A percentile compares a stretch with the other conserved stretches of the same genome.
Evolutionary conservation across 495 filamentous ascomycete species (phyloP).

Genomic region (Neurospora africana): DNA sequence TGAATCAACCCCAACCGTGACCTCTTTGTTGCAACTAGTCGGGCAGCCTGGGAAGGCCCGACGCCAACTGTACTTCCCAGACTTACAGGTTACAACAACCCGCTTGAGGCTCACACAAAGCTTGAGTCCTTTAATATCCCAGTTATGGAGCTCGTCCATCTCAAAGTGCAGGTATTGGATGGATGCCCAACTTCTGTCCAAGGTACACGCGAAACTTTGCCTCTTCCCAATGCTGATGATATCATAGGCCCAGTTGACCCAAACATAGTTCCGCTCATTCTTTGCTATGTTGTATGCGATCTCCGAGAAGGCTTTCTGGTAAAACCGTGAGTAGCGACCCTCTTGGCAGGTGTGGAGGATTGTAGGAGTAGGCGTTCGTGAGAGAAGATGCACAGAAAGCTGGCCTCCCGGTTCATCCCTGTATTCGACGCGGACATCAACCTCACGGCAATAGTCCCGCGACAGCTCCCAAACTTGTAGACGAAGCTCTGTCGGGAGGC

Average conservation of each 20-base stretch:
- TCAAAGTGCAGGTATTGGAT: neutral
- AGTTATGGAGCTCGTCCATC: neutral
- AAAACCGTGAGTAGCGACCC: neutral
- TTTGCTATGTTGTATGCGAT: rapidly evolving
- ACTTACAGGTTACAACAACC: neutral
- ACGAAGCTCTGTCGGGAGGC: neutral
- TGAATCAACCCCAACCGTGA: neutral
- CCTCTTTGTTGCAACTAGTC: neutral
- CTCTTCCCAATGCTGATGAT: neutral
- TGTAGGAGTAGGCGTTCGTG: neutral
- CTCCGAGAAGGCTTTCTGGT: neutral
- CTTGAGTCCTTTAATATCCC: neutral
- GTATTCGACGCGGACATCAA: neutral
- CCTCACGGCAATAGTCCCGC: neutral
- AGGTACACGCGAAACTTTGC: no score
- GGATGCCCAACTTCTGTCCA: no score
- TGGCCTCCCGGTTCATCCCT: rapidly evolving
- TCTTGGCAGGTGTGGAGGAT: neutral
- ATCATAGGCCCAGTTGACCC: neutral
- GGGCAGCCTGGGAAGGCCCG: neutral
- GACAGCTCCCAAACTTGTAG: neutral
- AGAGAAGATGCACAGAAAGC: neutral
- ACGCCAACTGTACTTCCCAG: neutral
- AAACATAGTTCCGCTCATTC: neutral
- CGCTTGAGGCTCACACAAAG: neutral